Base-by-base conservation (phyloP, 148 eudicot species). In the Nyssa sinensis region DNA sequence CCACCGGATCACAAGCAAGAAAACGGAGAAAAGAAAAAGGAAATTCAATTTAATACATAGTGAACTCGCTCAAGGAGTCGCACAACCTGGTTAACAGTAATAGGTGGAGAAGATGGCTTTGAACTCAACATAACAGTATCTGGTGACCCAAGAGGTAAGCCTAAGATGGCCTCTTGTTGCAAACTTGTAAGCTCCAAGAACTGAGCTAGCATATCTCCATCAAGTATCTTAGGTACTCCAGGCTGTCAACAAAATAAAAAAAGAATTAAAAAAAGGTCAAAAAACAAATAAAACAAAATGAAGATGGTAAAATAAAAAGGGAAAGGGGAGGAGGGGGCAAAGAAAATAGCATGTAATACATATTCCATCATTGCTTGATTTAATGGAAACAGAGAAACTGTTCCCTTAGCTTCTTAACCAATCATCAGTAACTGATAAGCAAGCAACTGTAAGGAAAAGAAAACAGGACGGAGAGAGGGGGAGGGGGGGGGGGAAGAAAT, bases 131-230 rank as follows among this genome's bases (percentile, higher is more conserved):
- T 69, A 61, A 83, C 78, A 68, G 69, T 81, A 44, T 84, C 85
- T 9, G 86, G 75, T 41, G 96, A 79, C 35, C 85, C 87, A n/a
- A n/a, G n/a, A n/a, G n/a, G n/a, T n/a, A n/a, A n/a, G n/a, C n/a
- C n/a, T 73, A 94, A 64, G 32, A 94, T 89, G 21, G 88, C 88
- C 86, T 94, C 95, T 77, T 94, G 98, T 78, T 94, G 95, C 84
- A 90, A 80, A 72, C 86, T 94, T 30, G 98, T 94, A 28, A 94
- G 97, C 85, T 94, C 98, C 83, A 94, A 87, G 79, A 94, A 91
- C 80, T 94, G 98, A 73, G 89, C 87, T 64, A 94, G 80, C 92
- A 94, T 88, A 84, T 94, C 98, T 24, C 98, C 98, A 24, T 94
- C 98, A 17, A 94, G 94, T 66, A 90, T 87, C 77, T 85, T 88